Evolutionary conservation across 139 green algal genomes (phyloP), one percentile per base, ranked within the genome.

Genomic region (Helicosporidium sp.): DNA sequence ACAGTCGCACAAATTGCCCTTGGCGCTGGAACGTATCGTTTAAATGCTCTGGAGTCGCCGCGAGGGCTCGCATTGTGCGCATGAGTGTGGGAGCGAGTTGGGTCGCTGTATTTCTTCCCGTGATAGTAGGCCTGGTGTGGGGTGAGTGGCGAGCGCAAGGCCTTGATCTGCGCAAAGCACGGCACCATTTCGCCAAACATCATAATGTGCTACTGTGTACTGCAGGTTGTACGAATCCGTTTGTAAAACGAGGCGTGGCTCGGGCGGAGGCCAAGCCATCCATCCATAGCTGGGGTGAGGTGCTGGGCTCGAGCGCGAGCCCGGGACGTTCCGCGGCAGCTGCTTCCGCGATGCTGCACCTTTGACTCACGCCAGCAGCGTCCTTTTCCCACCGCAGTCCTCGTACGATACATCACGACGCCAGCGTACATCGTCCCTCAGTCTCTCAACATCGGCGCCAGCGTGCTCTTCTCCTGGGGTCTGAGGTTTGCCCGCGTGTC

Each of bases 211-310:
- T n/a, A n/a, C n/a, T n/a, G n/a, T 35, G 6, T 1, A 16, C 24
- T 31, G 20, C 51, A 57, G 51, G 54, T n/a, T 26, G 12, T 13
- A 85, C 72, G 0, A 85, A 85, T 34, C 61, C 72, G 1, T 57
- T 85, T 36, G 68, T 83, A 1, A 64, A 61, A 5, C 51, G 40
- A 13, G 76, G 76, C 13, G 58, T 28, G 1, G 22, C 28, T 7
- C 25, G 26, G 0, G 50, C 41, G 1, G 41, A 28, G 12, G 10
- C 5, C 19, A 41, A 5, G 33, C 23, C 16, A 26, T 17, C 1
- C n/a, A 39, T 23, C 20, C 31, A 48, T 12, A 22, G 49, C 33
- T 31, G 13, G 4, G 24, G 22, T 34, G 18, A 26, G 20, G 22
- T n/a, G 44, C 36, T 17, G 13, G 18, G 16, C 3, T 16, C 17